phyloP scores from a whole-genome alignment of 2,329 filamentous ascomycete species.

The Epichloe sibirici region DNA sequence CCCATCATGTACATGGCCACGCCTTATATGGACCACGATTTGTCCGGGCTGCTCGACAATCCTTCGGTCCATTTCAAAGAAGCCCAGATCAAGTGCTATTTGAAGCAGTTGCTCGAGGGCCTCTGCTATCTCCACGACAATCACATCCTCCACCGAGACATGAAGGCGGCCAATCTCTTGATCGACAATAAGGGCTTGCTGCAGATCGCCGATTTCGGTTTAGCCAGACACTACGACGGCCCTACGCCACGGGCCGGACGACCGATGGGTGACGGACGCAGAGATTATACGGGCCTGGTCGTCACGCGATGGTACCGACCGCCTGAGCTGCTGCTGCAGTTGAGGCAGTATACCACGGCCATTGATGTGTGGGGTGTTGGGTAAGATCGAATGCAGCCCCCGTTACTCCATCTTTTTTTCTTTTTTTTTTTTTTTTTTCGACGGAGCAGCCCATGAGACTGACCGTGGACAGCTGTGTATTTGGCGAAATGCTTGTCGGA shows the following conservation, averaged over 20 bases:
- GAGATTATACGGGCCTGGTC: conserved; percentile 93
- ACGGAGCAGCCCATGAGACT: conserved; percentile 7
- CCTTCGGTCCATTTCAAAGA: conserved; percentile 78
- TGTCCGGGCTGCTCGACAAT: conserved; percentile 94
- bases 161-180: conserved; percentile 96
- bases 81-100: conserved; percentile 94
- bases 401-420: neutral
- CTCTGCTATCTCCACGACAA: conserved; percentile 81
- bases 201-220: conserved; percentile 93
- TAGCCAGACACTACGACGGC: conserved; percentile 88
- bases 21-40: conserved; percentile 97
- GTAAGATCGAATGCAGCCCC: conserved; percentile 33
- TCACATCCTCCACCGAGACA: conserved; percentile 87
- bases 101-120: conserved; percentile 84
- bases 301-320: conserved; percentile 96
- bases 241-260: conserved; percentile 61
- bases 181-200: conserved; percentile 91
- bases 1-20: conserved; percentile 97
- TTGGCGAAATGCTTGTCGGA: conserved; percentile 91
- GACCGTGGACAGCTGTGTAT: conserved; percentile 64
- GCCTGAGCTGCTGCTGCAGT: conserved; percentile 77
- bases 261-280: conserved; percentile 70
- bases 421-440: neutral
- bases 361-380: conserved; percentile 98
- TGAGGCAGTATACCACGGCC: conserved; percentile 88